Conservation (phyloP, 441 rosid species). For the Corymbia calophylla region DNA sequence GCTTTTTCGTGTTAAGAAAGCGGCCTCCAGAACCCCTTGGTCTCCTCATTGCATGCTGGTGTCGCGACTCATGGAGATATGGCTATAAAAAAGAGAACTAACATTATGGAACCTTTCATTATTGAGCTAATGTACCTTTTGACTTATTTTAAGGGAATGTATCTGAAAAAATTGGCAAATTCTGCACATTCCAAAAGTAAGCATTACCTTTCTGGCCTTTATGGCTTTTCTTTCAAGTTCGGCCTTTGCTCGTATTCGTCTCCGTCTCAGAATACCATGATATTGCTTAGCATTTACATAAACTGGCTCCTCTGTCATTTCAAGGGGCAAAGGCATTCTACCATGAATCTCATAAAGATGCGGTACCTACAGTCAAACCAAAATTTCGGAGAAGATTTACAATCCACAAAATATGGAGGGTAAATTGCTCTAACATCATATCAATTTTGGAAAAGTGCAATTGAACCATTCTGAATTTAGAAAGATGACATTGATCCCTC, state of each 20-base stretch:
- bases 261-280: constrained; percentile 40
- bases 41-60: constrained; percentile 43
- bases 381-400: background rate
- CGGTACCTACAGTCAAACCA: constrained; percentile 23
- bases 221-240: constrained; percentile 35
- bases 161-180: background rate
- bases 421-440: background rate
- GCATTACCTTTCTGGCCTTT: constrained; percentile 36
- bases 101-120: background rate
- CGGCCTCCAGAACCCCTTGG: constrained; percentile 51
- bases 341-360: constrained; percentile 35
- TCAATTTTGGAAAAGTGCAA: background rate
- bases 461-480: background rate
- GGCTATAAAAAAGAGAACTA: constrained; percentile 25
- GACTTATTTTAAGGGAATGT: background rate
- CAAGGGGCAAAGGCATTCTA: constrained; percentile 41
- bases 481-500: background rate
- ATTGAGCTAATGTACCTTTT: background rate
- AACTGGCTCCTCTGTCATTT: constrained; percentile 43
- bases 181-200: background rate
- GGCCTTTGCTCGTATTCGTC: constrained; percentile 42
- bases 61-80: constrained; percentile 52
- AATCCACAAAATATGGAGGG: background rate
- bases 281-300: constrained; percentile 48
- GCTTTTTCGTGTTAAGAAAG: constrained; percentile 42